phyloP scores from a whole-genome alignment of 2,329 filamentous ascomycete species.

The Aspergillus fischeri region DNA sequence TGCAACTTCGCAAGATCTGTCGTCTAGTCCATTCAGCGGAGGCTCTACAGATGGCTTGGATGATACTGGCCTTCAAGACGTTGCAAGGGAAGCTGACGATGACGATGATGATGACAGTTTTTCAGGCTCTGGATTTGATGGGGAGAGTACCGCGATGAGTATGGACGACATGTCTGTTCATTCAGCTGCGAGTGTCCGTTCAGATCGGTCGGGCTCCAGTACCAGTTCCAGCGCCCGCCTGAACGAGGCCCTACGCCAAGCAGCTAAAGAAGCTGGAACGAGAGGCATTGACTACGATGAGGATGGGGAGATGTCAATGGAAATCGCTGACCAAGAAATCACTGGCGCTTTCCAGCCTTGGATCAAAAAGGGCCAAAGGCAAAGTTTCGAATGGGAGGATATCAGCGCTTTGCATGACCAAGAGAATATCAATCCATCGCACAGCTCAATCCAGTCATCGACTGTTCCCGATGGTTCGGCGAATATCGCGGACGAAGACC shows the following conservation, averaged over 20 bases:
- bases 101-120: slow-evolving; percentile 42
- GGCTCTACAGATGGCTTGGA: slow-evolving; percentile 47
- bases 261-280: slow-evolving; percentile 70
- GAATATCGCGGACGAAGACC: slow-evolving; percentile 58
- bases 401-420: slow-evolving; percentile 42
- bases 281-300: slow-evolving; percentile 60
- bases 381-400: slow-evolving; percentile 41
- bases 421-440: slow-evolving; percentile 41
- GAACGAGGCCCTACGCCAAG: slow-evolving; percentile 73
- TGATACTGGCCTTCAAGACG: slow-evolving; percentile 36
- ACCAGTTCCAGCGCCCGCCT: slow-evolving; percentile 68
- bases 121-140: slow-evolving; percentile 49
- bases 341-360: slow-evolving; percentile 48
- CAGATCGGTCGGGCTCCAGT: slow-evolving; percentile 44
- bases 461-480: slow-evolving; percentile 21
- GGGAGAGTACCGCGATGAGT: slow-evolving; percentile 76
- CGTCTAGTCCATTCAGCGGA: slow-evolving; percentile 73
- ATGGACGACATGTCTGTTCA: slow-evolving; percentile 72
- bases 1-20: slow-evolving; percentile 63
- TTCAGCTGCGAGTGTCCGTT: slow-evolving; percentile 60
- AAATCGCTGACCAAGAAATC: slow-evolving; percentile 62
- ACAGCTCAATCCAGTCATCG: slow-evolving; percentile 8
- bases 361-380: slow-evolving; percentile 42
- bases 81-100: slow-evolving; percentile 43
- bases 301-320: slow-evolving; percentile 71